Evolutionary conservation across 805 yeast genomes (phyloP).

Genomic region (Barnettozyma vustinii): DNA sequence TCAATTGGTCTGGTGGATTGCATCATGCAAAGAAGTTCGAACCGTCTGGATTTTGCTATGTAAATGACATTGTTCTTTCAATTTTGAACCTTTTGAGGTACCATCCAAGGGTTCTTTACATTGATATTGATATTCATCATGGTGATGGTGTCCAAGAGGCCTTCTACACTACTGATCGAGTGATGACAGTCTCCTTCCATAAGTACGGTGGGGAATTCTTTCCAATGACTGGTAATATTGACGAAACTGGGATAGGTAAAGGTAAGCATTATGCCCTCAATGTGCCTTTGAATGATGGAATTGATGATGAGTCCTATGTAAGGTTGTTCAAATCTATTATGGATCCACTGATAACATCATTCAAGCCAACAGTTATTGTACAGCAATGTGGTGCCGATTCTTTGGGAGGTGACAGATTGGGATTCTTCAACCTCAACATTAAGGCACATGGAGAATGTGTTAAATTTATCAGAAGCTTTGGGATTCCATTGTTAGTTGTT

Average conservation of each 20-base stretch:
- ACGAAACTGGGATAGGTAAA: slow-evolving; percentile 78
- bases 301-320: slow-evolving; percentile 68
- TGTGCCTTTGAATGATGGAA: slow-evolving; percentile 88
- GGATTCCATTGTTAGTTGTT: slow-evolving; percentile 84
- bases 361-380: slow-evolving; percentile 94
- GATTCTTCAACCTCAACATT: slow-evolving; percentile 92
- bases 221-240: slow-evolving; percentile 88
- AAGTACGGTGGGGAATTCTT: slow-evolving; percentile 82
- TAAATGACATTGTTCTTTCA: slow-evolving; percentile 85
- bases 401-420: slow-evolving; percentile 89
- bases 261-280: slow-evolving; percentile 83
- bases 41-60: slow-evolving; percentile 87
- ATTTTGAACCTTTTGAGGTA: slow-evolving; percentile 72
- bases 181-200: slow-evolving; percentile 86
- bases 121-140: slow-evolving; percentile 89
- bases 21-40: slow-evolving; percentile 91
- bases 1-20: slow-evolving; percentile 90
- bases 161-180: slow-evolving; percentile 85
- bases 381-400: slow-evolving; percentile 99
- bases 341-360: slow-evolving; percentile 86
- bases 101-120: slow-evolving; percentile 81
- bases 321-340: slow-evolving; percentile 56
- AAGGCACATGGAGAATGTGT: slow-evolving; percentile 96
- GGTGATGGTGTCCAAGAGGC: slow-evolving; percentile 97
- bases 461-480: slow-evolving; percentile 76